Conservation (phyloP, 352 stramenopile genomes). For the Pythium volutum region DNA sequence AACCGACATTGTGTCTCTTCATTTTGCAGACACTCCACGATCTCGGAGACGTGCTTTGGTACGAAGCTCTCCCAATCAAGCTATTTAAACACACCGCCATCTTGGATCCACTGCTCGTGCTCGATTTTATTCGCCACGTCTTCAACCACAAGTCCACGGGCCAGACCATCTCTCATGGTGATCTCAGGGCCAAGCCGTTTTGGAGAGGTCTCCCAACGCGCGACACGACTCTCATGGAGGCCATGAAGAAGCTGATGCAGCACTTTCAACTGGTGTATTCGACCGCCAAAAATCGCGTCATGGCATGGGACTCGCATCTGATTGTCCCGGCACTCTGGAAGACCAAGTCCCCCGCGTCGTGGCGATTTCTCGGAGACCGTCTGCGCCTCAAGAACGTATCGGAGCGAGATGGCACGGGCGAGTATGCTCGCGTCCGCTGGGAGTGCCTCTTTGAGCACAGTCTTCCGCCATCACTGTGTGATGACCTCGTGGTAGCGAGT, state of each 20-base stretch:
- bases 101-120: conserved; percentile 2
- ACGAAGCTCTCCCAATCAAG: background rate
- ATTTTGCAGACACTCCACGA: conserved; percentile 13
- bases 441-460: conserved; percentile 7
- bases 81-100: background rate
- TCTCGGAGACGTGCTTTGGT: conserved; percentile 16
- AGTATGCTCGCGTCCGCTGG: conserved; percentile 1
- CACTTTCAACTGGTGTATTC: background rate
- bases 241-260: background rate
- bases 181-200: too few relatives aligned
- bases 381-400: too few relatives aligned
- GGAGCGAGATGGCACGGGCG: too few relatives aligned
- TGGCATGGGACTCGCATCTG: background rate
- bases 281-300: background rate
- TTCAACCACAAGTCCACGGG: too few relatives aligned
- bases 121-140: conserved; percentile 11
- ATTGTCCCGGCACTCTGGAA: background rate
- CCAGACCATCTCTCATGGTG: too few relatives aligned
- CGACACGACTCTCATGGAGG: background rate
- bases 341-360: background rate
- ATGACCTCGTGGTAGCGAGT: conserved; percentile 15
- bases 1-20: background rate
- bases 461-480: background rate
- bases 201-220: too few relatives aligned
- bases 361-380: too few relatives aligned